phyloP scores from a whole-genome alignment of 2,329 filamentous ascomycete genomes.

The Penicillium digitatum region DNA sequence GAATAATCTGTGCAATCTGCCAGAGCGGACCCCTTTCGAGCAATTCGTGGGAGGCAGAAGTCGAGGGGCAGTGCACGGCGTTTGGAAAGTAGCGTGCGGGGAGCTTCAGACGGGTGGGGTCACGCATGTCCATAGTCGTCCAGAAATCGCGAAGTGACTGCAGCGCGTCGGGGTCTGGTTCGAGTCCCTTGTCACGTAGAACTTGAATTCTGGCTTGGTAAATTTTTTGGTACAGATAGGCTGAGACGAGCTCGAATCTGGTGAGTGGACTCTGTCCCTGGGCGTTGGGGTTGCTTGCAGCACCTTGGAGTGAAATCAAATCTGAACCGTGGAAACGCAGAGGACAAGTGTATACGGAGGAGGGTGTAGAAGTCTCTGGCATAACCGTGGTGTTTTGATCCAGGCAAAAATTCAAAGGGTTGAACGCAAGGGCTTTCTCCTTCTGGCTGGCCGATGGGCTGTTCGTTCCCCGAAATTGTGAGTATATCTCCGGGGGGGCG shows the following conservation, averaged over 20 bases:
- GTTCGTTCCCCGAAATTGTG: not conserved
- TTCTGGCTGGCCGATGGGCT: not conserved
- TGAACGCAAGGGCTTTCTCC: not conserved
- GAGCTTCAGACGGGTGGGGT: not conserved
- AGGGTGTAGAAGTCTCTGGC: too few relatives aligned
- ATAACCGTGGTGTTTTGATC: not conserved
- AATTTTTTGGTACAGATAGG: not conserved
- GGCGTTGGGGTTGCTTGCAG: not conserved
- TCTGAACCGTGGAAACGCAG: not conserved
- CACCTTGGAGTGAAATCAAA: not conserved
- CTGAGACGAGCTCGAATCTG: constrained; percentile 3
- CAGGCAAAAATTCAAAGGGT: not conserved
- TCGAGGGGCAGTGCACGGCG: not conserved
- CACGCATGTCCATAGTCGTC: constrained; percentile 1
- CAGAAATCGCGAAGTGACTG: not conserved
- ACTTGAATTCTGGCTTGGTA: not conserved
- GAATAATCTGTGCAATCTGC: not conserved
- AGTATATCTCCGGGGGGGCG: not conserved
- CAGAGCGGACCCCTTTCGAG: not conserved
- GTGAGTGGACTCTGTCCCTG: not conserved
- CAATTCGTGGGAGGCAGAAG: not conserved
- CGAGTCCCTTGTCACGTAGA: not conserved
- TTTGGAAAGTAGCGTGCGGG: constrained; percentile 1
- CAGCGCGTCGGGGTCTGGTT: not conserved
- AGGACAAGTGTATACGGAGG: not conserved